Percentiles rank a stretch among this genome's conserved stretches.
Conservation (phyloP, 306 rosid species). For the Fragaria nilgerrensis region DNA sequence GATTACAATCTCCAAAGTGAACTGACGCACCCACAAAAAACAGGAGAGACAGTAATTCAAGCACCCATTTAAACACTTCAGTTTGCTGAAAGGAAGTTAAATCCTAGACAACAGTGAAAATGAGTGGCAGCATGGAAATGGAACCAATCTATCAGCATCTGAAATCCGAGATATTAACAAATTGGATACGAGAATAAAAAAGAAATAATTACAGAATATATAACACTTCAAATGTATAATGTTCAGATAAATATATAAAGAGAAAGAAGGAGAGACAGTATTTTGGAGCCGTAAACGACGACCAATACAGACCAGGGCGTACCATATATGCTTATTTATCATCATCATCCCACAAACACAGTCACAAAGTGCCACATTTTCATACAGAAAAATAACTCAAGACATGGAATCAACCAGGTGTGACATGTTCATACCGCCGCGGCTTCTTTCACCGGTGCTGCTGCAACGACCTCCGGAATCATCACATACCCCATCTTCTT, state of each 20-base stretch:
- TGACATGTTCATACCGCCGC: conserved; percentile 21
- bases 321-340: conserved; percentile 25
- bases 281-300: not conserved
- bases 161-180: not conserved
- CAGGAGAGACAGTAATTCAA: not conserved
- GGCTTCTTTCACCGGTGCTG: conserved; percentile 24
- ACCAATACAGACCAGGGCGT: conserved; percentile 27
- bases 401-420: not conserved
- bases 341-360: conserved; percentile 22
- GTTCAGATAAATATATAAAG: not conserved
- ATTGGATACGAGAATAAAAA: not conserved
- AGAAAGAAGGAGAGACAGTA: conserved; percentile 8
- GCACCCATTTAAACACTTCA: not conserved
- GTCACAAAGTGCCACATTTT: not conserved
- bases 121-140: not conserved
- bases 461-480: conserved; percentile 42
- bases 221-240: not conserved
- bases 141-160: not conserved
- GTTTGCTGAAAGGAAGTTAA: not conserved
- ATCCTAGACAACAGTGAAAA: not conserved
- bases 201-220: not conserved
- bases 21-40: not conserved
- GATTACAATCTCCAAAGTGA: not conserved
- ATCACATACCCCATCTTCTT: conserved; percentile 70
- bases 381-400: not conserved